Evolutionary conservation across 2,329 filamentous ascomycete genomes (phyloP), one percentile per base, ranked within the genome.

Genomic region (Fusarium praegraminearum): DNA sequence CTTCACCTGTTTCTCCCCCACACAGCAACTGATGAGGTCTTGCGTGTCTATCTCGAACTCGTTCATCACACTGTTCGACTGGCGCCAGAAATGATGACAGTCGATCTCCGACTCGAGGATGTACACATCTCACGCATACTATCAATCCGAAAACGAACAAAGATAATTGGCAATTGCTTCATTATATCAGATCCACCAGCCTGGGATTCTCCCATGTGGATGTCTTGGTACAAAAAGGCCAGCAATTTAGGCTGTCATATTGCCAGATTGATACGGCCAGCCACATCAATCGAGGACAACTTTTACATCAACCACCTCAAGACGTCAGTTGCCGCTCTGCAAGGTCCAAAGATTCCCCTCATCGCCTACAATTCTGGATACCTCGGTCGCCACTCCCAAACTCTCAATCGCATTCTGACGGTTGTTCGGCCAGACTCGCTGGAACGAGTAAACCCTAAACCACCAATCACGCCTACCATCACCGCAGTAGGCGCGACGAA

Each of bases 311-410:
- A 86, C 33, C 81, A 82, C 13, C 83, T 92, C 30, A 85, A 85
- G 61, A 81, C 84, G 36, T 80, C 82, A 18, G 80, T 89, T 7
- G 79, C 80, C 47, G 78, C 78, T 15, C 75, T 84, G 5, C 65
- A 71, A 12, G 80, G 80, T 1, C 78, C 80, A 1, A 79, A 79
- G 8, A 77, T 89, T 16, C 87, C 89, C 0, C 62, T 91, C 2
- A 87, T 90, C 24, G 84, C 86, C 12, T 91, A 90, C 78, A 92
- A 91, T 70, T 89, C 88, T 1, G 90, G 90, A 0, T 77, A 81
- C 9, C 78, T 87, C 7, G 91, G 91, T 1, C 84, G 89, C 43
- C 84, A 86, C 49, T 93, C 91, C 0, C 86, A 87, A 28, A 90
- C 86, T 65, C 89, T 91, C 77, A 93, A 93, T 70, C 84, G 84